phyloP scores from a whole-genome alignment of 768 basidiomycete species.

The Boletus barrowsii region DNA sequence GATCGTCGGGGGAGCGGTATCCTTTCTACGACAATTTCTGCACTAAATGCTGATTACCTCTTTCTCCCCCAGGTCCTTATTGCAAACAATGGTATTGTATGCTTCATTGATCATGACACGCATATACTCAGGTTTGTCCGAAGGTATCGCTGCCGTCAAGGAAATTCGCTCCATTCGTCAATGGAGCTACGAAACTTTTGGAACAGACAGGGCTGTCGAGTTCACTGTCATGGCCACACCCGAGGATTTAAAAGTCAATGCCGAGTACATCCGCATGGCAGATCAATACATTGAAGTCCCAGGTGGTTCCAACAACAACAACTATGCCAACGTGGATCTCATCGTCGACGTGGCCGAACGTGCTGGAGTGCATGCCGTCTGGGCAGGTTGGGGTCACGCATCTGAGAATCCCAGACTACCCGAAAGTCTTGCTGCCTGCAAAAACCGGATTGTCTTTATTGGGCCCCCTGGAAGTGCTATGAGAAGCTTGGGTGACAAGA shows the following conservation, averaged over 20 bases:
- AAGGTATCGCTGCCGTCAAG: slow-evolving; percentile 97
- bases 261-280: slow-evolving; percentile 99
- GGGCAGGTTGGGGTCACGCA: slow-evolving; percentile 99
- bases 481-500: slow-evolving; percentile 99
- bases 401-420: slow-evolving; percentile 98
- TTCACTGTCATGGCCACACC: slow-evolving; percentile 99
- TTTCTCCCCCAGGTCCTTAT: slow-evolving; percentile 74
- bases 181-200: slow-evolving; percentile 99
- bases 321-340: slow-evolving; percentile 98
- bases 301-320: slow-evolving; percentile 98
- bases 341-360: slow-evolving; percentile 98
- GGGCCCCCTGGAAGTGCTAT: slow-evolving; percentile 98
- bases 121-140: slow-evolving; percentile 23
- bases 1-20: not conserved
- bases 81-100: slow-evolving; percentile 84
- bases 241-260: slow-evolving; percentile 97
- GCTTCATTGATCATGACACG: not conserved
- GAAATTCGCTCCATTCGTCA: slow-evolving; percentile 98
- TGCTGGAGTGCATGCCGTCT: slow-evolving; percentile 96
- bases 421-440: slow-evolving; percentile 86
- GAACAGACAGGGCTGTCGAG: slow-evolving; percentile 91
- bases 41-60: slow-evolving; percentile 5
- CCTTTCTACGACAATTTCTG: not conserved
- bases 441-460: slow-evolving; percentile 97
- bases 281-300: slow-evolving; percentile 99